A percentile compares a stretch with the other conserved stretches of the same genome.
Conservation (phyloP, 1,139 yeast species). For the Wickerhamiella pararugosa region DNA sequence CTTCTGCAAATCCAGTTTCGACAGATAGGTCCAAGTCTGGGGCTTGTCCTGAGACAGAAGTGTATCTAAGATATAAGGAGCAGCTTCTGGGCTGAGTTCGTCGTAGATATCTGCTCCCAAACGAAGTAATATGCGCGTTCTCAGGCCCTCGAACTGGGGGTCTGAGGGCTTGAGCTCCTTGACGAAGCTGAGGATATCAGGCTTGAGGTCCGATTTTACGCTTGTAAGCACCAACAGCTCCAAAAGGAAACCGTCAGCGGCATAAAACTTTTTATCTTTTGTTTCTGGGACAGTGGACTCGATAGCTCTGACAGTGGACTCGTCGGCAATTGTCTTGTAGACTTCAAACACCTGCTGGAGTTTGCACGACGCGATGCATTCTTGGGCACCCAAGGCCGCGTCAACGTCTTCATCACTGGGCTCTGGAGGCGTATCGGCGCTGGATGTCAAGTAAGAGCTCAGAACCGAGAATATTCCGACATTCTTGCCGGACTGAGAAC, state of each 20-base stretch:
- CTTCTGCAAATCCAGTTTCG: no score
- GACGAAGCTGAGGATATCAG: no score
- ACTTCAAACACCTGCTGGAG: constrained; percentile 35
- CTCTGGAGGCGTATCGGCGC: constrained; percentile 72
- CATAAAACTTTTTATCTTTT: constrained; percentile 5
- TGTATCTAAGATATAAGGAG: no score
- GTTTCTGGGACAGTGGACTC: constrained; percentile 18
- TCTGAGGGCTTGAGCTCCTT: no score
- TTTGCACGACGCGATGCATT: constrained; percentile 59
- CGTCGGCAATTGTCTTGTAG: constrained; percentile 5
- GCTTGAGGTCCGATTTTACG: no score
- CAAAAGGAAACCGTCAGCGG: constrained; percentile 14
- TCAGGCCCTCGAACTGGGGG: no score
- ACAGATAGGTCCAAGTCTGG: no score
- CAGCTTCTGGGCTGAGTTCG: no score
- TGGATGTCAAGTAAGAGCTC: constrained; percentile 81
- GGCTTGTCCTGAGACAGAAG: no score
- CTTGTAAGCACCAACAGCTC: constrained; percentile 9
- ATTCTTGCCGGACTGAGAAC: constrained; percentile 48
- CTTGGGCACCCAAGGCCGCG: constrained; percentile 64
- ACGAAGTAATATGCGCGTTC: no score
- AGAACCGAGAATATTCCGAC: constrained; percentile 73
- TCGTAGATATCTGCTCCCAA: no score
- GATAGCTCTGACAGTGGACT: constrained; percentile 16
- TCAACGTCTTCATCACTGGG: constrained; percentile 90